Conservation (phyloP, 257 asterid genomes). For the Cruciata laevipes region DNA sequence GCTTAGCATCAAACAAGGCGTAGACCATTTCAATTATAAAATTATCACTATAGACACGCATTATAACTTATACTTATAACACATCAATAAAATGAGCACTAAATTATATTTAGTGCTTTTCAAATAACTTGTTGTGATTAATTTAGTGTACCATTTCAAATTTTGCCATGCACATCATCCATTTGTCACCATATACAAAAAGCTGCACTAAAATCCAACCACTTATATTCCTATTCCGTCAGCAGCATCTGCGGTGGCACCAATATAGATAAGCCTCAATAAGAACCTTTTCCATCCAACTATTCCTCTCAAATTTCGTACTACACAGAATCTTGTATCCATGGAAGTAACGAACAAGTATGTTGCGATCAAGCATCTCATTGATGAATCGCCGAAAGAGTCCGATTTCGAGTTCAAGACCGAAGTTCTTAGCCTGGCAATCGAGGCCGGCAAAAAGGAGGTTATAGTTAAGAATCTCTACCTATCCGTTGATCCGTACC, state of each 20-base stretch:
- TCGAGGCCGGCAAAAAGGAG: slow-evolving; percentile 16
- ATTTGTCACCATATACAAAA: background rate
- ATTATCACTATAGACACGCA: too few species aligned
- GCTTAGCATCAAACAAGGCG: too few species aligned
- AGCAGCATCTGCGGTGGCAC: background rate
- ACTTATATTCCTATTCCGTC: background rate
- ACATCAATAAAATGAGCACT: too few species aligned
- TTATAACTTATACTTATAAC: too few species aligned
- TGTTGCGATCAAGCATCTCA: slow-evolving; percentile 18
- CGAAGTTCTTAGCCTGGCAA: slow-evolving; percentile 15
- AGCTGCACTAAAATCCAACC: background rate
- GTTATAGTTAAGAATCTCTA: slow-evolving; percentile 46
- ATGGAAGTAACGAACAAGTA: slow-evolving; percentile 26
- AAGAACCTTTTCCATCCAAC: background rate
- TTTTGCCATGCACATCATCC: background rate
- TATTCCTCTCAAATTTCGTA: background rate
- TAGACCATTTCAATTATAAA: too few species aligned
- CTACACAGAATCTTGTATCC: background rate
- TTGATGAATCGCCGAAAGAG: slow-evolving; percentile 30
- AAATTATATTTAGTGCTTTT: too few species aligned
- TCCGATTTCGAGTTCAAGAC: slow-evolving; percentile 29
- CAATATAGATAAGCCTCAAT: background rate
- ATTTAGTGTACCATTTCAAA: background rate
- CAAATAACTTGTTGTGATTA: background rate
- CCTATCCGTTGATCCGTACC: slow-evolving; percentile 66